Percentiles rank a stretch among this genome's conserved stretches.
Conservation (phyloP, 2,329 filamentous ascomycete species). For the Waltergamsia citrina region DNA sequence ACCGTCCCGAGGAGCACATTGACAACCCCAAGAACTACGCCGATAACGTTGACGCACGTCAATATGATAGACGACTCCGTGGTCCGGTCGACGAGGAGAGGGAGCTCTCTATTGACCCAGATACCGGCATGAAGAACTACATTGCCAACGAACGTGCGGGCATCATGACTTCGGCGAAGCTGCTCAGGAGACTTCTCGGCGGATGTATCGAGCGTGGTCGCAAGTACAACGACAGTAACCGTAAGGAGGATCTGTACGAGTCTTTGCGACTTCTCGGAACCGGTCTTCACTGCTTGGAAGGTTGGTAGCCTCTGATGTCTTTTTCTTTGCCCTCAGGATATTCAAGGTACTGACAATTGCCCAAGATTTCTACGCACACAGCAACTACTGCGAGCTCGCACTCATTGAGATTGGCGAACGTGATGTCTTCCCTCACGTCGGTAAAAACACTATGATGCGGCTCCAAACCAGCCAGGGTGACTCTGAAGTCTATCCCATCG, state of each 20-base stretch:
- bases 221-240: conserved; percentile 49
- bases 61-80: conserved; percentile 73
- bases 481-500: conserved; percentile 74
- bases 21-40: conserved; percentile 84
- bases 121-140: conserved; percentile 82
- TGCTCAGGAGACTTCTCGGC: conserved; percentile 65
- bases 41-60: conserved; percentile 75
- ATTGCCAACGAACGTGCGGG: conserved; percentile 74
- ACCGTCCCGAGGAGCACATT: conserved; percentile 67
- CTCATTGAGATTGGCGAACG: conserved; percentile 78
- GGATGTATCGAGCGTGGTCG: conserved; percentile 73
- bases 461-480: conserved; percentile 54
- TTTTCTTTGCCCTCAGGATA: no score
- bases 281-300: conserved; percentile 80
- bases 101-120: conserved; percentile 70
- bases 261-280: conserved; percentile 80
- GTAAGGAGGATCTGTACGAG: conserved; percentile 71
- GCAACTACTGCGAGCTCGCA: conserved; percentile 84
- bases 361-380: conserved; percentile 80
- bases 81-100: conserved; percentile 69
- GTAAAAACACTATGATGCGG: conserved; percentile 59
- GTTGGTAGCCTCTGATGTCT: conserved; percentile 24
- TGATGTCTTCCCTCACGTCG: conserved; percentile 80
- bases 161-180: conserved; percentile 73
- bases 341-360: conserved; percentile 5